These are phyloP conservation scores for Geotrichum citri-aurantii DNA, from an alignment of 1,139 yeast genomes.

Conservation along the genomic window DNA sequence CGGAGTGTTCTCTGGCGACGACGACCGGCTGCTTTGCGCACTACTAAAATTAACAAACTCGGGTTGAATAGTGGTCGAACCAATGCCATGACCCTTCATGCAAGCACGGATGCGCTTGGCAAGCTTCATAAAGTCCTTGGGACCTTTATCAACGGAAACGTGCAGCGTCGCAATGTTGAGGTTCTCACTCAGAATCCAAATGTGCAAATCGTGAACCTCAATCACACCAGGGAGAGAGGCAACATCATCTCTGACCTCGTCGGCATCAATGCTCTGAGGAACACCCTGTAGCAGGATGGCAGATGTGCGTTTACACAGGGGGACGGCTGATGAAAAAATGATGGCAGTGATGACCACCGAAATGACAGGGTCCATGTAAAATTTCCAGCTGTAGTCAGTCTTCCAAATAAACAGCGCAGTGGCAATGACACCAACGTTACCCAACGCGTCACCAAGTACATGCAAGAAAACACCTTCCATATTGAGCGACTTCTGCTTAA, in stretches of 20 bases:
- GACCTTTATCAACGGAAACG: slow-evolving; percentile 60
- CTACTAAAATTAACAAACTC: slow-evolving; percentile 46
- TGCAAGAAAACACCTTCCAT: slow-evolving; percentile 97
- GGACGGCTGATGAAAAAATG: slow-evolving; percentile 86
- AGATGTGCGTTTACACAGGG: slow-evolving; percentile 80
- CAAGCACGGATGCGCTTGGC: slow-evolving; percentile 75
- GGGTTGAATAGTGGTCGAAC: slow-evolving; percentile 93
- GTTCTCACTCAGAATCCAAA: slow-evolving; percentile 92
- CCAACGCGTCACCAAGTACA: slow-evolving; percentile 93
- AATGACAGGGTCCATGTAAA: slow-evolving; percentile 76
- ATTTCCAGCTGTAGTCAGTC: slow-evolving; percentile 84
- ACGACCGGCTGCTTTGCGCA: background rate
- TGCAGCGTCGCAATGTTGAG: slow-evolving; percentile 85
- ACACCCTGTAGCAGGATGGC: slow-evolving; percentile 89
- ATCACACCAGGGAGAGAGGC: slow-evolving; percentile 61
- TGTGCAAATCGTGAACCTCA: slow-evolving; percentile 90
- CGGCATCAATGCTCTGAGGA: slow-evolving; percentile 74
- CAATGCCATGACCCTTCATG: slow-evolving; percentile 79
- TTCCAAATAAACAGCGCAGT: slow-evolving; percentile 93
- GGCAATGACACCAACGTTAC: slow-evolving; percentile 86
- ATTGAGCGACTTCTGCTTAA: slow-evolving; percentile 60
- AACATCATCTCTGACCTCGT: slow-evolving; percentile 65
- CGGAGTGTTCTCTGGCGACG: slow-evolving; percentile 12
- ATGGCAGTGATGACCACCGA: slow-evolving; percentile 81
- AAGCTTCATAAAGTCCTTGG: slow-evolving; percentile 61